Percentiles rank a stretch among this genome's conserved stretches.
Evolutionary conservation across 192 early-diverging fungal species (phyloP).

Genomic region (Backusella liffmaniae): DNA sequence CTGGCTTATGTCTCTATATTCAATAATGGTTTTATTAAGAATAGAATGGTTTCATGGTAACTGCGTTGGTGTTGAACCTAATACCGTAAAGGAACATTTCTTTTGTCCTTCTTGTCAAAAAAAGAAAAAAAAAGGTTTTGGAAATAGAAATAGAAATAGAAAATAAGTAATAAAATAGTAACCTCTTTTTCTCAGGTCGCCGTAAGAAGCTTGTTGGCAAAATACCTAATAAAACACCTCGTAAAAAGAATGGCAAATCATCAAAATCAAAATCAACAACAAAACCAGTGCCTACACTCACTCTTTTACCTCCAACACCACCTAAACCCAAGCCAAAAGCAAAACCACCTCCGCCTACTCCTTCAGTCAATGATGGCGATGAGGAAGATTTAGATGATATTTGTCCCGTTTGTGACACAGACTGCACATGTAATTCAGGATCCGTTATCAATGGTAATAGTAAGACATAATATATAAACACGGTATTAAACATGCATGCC

Average conservation of each 20-base stretch:
- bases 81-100: conserved; percentile 30
- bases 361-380: conserved; percentile 11
- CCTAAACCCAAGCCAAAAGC: conserved; percentile 11
- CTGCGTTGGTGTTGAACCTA: conserved; percentile 47
- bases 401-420: conserved; percentile 53
- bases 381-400: conserved; percentile 54
- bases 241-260: neutral
- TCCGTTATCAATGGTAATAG: neutral
- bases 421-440: conserved; percentile 47
- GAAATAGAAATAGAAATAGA: neutral
- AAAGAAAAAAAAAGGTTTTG: conserved; percentile 34
- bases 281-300: neutral
- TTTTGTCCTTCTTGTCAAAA: conserved; percentile 29
- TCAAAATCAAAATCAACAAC: neutral
- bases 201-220: neutral
- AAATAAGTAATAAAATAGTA: neutral
- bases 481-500: no score
- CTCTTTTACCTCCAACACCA: neutral
- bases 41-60: conserved; percentile 61
- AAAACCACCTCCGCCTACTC: neutral
- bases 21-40: neutral
- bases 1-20: neutral
- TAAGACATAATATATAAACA: no score
- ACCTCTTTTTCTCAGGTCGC: neutral
- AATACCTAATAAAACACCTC: neutral